Conservation (phyloP, 495 filamentous ascomycete genomes). For the Neurospora sp. region DNA sequence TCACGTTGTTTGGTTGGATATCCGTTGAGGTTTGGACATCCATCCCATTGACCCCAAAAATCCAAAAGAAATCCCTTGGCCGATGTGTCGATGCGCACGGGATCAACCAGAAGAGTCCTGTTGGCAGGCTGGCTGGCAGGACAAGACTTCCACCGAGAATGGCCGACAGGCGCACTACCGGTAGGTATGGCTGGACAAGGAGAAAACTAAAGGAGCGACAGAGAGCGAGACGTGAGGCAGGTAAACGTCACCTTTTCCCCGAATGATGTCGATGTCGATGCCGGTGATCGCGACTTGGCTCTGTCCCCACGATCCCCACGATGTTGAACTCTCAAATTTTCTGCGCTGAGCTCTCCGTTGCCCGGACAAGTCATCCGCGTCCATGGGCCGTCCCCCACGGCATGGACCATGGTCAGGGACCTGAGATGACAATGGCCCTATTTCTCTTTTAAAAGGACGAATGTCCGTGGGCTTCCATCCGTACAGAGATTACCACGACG, state of each 20-base stretch:
- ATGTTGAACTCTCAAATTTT: background rate
- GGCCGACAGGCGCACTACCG: background rate
- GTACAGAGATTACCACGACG: background rate
- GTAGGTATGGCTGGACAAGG: background rate
- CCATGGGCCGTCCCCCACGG: background rate
- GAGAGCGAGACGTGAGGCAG: background rate
- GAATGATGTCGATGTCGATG: background rate
- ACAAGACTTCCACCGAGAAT: background rate
- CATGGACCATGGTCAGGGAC: background rate
- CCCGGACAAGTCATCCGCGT: background rate
- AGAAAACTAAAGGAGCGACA: background rate
- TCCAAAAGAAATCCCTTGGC: background rate
- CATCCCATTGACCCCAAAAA: background rate
- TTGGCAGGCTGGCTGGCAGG: background rate
- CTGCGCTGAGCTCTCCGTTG: background rate
- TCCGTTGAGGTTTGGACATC: background rate
- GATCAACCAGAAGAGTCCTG: background rate
- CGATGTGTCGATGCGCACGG: background rate
- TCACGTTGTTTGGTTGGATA: background rate
- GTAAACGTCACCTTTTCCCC: background rate
- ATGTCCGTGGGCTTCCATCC: background rate
- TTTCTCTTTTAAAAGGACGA: background rate
- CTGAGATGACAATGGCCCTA: background rate
- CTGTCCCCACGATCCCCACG: background rate
- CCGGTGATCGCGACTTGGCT: background rate